Conservation (phyloP, 345 rosid species). For the Lumnitzera racemosa region DNA sequence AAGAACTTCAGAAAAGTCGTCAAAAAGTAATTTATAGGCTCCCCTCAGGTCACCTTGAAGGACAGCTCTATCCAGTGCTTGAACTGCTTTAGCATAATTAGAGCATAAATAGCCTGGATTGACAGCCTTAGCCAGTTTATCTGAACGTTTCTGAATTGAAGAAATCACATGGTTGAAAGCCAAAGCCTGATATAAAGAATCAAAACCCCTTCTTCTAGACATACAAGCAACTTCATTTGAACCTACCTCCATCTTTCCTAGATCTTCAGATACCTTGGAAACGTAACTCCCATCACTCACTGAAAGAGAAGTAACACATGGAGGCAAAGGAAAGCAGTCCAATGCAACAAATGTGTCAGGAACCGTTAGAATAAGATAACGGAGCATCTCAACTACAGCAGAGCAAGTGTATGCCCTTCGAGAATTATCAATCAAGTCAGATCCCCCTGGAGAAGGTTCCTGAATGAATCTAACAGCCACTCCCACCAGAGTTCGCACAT, state of each 20-base stretch:
- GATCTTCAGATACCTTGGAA: slow-evolving; percentile 64
- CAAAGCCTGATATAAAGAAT: slow-evolving; percentile 63
- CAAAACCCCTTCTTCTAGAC: slow-evolving; percentile 56
- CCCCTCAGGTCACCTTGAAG: slow-evolving; percentile 63
- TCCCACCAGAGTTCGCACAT: slow-evolving; percentile 67
- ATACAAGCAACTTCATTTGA: slow-evolving; percentile 39
- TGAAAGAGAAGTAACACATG: slow-evolving; percentile 60
- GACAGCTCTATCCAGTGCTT: slow-evolving; percentile 83
- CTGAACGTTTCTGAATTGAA: slow-evolving; percentile 62
- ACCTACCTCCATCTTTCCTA: slow-evolving; percentile 47
- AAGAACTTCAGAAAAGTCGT: slow-evolving; percentile 61
- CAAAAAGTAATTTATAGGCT: slow-evolving; percentile 65
- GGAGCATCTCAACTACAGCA: slow-evolving; percentile 89
- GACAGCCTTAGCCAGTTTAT: slow-evolving; percentile 70
- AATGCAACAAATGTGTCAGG: slow-evolving; percentile 94
- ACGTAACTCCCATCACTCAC: slow-evolving; percentile 57
- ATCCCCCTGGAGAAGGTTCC: slow-evolving; percentile 89
- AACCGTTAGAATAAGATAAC: slow-evolving; percentile 76
- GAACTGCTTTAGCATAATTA: slow-evolving; percentile 79
- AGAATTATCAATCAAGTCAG: slow-evolving; percentile 92
- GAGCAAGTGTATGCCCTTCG: slow-evolving; percentile 85
- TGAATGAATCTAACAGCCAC: slow-evolving; percentile 73
- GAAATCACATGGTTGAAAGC: slow-evolving; percentile 69
- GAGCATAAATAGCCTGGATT: slow-evolving; percentile 60
- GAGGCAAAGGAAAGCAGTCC: slow-evolving; percentile 93